Base-by-base conservation (phyloP, 176 grass and related monocot species). In the Metroxylon sagu region DNA sequence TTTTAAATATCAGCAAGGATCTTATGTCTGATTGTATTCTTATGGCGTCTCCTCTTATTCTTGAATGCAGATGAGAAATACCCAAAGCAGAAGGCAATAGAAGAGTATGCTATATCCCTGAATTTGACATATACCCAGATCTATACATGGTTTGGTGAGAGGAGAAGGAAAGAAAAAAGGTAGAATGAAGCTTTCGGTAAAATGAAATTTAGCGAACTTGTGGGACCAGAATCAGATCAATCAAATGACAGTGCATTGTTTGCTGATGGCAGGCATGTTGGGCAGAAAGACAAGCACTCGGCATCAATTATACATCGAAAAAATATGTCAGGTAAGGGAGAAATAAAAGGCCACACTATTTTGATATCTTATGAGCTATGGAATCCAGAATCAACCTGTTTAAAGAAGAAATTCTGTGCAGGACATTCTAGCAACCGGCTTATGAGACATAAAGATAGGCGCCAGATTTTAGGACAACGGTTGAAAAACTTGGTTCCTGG, bases 111-210 rank as follows among this genome's bases (percentile, higher is more conserved):
- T 30, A 27, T 71, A 43, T 81, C 63, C 56, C 75, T 93, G 19
- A 79, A 76, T 71, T 74, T 98, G 53, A 71, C 94, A 55, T 83
- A 89, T 74, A 93, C 19, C 52, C 94, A 98, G 74, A 77, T 98
- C 7, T 77, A 77, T 31, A 79, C 85, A 48, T 98, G 94, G 94
- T 98, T 98, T 83, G 76, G 82, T 73, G 88, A 98, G 62, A 83
- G 88, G 71, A 93, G 94, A 83, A 89, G 94, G 67, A 98, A 93
- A 82, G 79, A 89, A 35, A 92, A 77, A 70, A 88, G 31, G 74
- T 64, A 83, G 60, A 78, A 62, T 48, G 76, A 83, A 73, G 49
- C 59, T 54, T 14, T 50, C 6, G 3, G 35, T 43, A 43, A 43
- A 43, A 12, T 12, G 35, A 43, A 43, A 14, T 43, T 10, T 10